Conservation (phyloP, 805 yeast species). For the Candida fluviatilis region DNA sequence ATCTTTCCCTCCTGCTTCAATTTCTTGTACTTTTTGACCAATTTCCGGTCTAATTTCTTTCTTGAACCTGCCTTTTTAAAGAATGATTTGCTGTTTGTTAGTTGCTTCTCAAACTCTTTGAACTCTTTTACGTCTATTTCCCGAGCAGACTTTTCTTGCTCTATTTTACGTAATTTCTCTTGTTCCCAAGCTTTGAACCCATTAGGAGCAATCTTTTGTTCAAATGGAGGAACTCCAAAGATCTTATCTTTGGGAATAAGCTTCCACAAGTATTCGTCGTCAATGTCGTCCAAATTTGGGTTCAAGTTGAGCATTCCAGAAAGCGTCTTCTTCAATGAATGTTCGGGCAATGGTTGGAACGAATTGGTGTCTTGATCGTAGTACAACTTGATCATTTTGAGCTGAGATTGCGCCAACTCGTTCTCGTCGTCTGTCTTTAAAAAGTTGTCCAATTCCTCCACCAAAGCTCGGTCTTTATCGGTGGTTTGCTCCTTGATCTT, state of each 20-base stretch:
- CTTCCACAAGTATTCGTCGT: constrained; percentile 39
- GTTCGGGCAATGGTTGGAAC: constrained; percentile 29
- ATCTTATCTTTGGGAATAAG: constrained; percentile 30
- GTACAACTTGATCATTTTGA: constrained; percentile 21
- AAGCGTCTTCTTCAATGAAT: constrained; percentile 33
- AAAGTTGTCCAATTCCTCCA: constrained; percentile 22
- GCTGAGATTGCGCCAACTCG: constrained; percentile 18
- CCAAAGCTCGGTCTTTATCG: constrained; percentile 21
- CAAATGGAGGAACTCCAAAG: constrained; percentile 35
- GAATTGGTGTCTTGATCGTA: constrained; percentile 24
- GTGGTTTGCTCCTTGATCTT: constrained; percentile 16
- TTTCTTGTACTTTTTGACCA: constrained; percentile 28
- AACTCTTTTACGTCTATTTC: constrained; percentile 20
- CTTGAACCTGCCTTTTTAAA: constrained; percentile 15
- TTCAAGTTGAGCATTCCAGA: constrained; percentile 38
- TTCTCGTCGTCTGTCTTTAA: constrained; percentile 16
- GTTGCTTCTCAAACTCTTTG: constrained; percentile 14
- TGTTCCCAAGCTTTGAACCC: constrained; percentile 37
- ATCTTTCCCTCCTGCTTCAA: constrained; percentile 25
- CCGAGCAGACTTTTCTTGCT: constrained; percentile 14
- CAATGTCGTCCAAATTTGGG: constrained; percentile 29
- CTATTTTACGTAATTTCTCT: constrained; percentile 18
- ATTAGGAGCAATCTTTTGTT: constrained; percentile 14
- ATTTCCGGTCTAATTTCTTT: constrained; percentile 34
- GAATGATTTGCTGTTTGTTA: constrained; percentile 22